Evolutionary conservation across 768 basidiomycete genomes (phyloP).

Genomic region (Fomitopsis serialis): DNA sequence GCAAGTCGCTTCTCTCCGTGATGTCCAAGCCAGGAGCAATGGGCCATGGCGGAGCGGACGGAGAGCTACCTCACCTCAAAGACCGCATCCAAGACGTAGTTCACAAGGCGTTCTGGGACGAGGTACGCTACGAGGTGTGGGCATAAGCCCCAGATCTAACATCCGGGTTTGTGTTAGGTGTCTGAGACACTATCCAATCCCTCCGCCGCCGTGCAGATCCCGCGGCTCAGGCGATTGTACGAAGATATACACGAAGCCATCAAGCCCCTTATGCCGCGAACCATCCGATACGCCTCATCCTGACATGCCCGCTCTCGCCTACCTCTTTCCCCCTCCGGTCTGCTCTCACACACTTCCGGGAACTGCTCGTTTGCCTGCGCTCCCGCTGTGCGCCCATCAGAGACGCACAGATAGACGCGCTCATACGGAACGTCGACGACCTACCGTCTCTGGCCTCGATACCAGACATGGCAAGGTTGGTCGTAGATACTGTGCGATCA

Average conservation of each 20-base stretch:
- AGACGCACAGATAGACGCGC: conserved; percentile 46
- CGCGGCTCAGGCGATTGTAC: conserved; percentile 53
- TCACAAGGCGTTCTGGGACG: conserved; percentile 70
- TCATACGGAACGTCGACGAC: conserved; percentile 33
- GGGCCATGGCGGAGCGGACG: conserved; percentile 4
- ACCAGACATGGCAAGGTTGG: conserved; percentile 36
- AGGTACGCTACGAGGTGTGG: conserved; percentile 37
- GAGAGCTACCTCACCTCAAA: conserved; percentile 31
- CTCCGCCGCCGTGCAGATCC: conserved; percentile 53
- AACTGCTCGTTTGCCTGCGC: conserved; percentile 45
- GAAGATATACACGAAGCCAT: conserved; percentile 47
- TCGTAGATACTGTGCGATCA: conserved; percentile 42
- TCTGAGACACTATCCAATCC: conserved; percentile 48
- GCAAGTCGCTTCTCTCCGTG: conserved; percentile 68
- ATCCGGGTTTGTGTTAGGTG: no score
- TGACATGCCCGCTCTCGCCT: conserved; percentile 59
- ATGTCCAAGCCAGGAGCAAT: conserved; percentile 26
- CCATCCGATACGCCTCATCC: conserved; percentile 43
- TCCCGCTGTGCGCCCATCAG: conserved; percentile 65
- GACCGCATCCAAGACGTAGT: conserved; percentile 42
- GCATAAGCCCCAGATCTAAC: background rate
- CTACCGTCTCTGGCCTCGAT: conserved; percentile 19
- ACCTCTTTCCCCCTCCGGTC: conserved; percentile 65
- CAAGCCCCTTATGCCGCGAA: conserved; percentile 52
- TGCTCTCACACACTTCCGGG: conserved; percentile 46